A percentile compares a stretch with the other conserved stretches of the same genome.
These are phyloP conservation scores for Clonostachys rhizophaga DNA, from an alignment of 2,329 filamentous ascomycete species.

Conservation along the genomic window DNA sequence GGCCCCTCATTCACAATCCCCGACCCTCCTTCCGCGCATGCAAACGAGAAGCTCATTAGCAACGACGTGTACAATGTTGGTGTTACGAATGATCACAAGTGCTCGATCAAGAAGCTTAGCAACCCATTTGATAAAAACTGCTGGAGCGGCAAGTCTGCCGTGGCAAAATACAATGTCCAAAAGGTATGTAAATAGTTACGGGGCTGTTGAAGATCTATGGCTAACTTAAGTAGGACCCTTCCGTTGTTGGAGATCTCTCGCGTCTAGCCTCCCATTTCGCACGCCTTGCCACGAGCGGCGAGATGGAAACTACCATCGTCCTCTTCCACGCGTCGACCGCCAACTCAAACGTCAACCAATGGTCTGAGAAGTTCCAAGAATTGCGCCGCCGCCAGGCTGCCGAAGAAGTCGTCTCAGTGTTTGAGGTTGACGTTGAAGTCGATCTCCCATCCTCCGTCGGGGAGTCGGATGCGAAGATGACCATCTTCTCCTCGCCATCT, in stretches of 20 bases:
- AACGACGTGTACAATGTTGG: slow-evolving; percentile 33
- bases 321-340: slow-evolving; percentile 45
- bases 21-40: slow-evolving; percentile 35
- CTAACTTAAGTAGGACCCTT: slow-evolving; percentile 27
- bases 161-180: slow-evolving; percentile 36
- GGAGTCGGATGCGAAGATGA: slow-evolving; percentile 12
- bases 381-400: slow-evolving; percentile 39
- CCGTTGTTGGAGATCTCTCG: slow-evolving; percentile 36
- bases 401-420: slow-evolving; percentile 39
- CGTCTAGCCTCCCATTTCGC: slow-evolving; percentile 37
- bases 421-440: slow-evolving; percentile 13
- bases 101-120: slow-evolving; percentile 29
- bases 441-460: slow-evolving; percentile 14
- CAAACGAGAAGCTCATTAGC: slow-evolving; percentile 35
- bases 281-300: slow-evolving; percentile 37
- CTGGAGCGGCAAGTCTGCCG: slow-evolving; percentile 36
- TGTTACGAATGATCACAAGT: slow-evolving; percentile 25
- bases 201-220: background rate
- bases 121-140: slow-evolving; percentile 37
- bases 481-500: slow-evolving; percentile 25
- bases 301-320: slow-evolving; percentile 52
- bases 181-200: slow-evolving; percentile 24
- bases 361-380: slow-evolving; percentile 33
- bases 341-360: slow-evolving; percentile 25
- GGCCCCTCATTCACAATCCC: slow-evolving; percentile 43